A percentile compares a stretch with the other conserved stretches of the same genome.
These are phyloP conservation scores for Monilinia aucupariae DNA, from an alignment of 2,329 filamentous ascomycete genomes.

Conservation along the genomic window DNA sequence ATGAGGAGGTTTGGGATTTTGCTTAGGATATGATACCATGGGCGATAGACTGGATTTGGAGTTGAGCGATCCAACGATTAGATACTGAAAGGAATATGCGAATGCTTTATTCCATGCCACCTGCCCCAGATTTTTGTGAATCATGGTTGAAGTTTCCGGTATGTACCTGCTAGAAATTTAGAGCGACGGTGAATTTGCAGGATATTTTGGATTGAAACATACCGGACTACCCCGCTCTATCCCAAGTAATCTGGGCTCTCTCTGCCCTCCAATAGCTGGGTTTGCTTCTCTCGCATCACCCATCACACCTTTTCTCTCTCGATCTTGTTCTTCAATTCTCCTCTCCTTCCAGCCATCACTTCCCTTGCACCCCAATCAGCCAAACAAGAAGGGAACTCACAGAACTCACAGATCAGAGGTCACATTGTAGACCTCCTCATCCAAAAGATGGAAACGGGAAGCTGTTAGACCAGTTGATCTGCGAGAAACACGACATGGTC, in stretches of 20 bases:
- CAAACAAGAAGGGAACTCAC: not conserved
- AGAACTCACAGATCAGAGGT: not conserved
- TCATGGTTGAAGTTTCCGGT: not conserved
- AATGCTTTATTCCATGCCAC: not conserved
- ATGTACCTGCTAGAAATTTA: not conserved
- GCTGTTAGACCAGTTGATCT: not conserved
- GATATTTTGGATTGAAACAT: not conserved
- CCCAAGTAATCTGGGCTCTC: not conserved
- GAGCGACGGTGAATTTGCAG: not conserved
- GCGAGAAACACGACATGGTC: not conserved
- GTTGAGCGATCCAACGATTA: not conserved
- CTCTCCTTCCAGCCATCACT: no score
- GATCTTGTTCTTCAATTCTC: not conserved
- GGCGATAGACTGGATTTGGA: not conserved
- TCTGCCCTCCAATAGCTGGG: not conserved
- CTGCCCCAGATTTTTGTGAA: not conserved
- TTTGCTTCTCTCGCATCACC: not conserved
- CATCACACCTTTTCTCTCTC: no score
- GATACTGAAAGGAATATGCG: not conserved
- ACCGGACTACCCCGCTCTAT: not conserved
- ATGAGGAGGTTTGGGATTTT: fast-evolving
- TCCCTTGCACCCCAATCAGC: not conserved
- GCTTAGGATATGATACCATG: no score
- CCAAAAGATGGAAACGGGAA: not conserved
- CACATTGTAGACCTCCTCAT: not conserved